These are phyloP conservation scores for Phytophthora ohioensis DNA, from an alignment of 352 stramenopile species.

Conservation along the genomic window DNA sequence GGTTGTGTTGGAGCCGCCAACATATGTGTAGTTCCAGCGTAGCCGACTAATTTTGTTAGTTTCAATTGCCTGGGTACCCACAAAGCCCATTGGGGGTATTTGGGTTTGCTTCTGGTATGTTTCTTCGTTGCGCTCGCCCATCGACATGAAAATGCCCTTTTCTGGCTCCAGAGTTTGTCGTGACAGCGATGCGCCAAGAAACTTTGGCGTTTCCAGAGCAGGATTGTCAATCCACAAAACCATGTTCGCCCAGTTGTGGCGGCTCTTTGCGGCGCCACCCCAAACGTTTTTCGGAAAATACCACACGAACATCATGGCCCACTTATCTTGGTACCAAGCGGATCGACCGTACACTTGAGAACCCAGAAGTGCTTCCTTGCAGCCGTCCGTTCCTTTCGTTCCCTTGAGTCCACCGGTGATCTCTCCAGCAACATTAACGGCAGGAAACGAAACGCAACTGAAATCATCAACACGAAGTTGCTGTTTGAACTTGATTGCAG, in stretches of 20 bases:
- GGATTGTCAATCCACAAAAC: conserved; percentile 18
- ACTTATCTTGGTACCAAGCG: background rate
- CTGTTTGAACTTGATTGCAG: background rate
- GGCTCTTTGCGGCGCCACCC: background rate
- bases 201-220: background rate
- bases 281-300: conserved; percentile 13
- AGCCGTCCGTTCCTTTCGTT: background rate
- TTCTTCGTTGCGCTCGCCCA: background rate
- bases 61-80: background rate
- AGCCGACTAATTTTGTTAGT: background rate
- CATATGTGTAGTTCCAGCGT: background rate
- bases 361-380: background rate
- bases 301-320: conserved; percentile 14
- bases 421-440: background rate
- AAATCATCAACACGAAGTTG: background rate
- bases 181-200: conserved; percentile 1
- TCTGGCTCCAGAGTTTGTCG: background rate
- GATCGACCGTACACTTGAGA: background rate
- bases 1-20: background rate
- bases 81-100: background rate
- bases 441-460: background rate
- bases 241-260: conserved; percentile 5
- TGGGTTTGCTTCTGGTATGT: background rate
- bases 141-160: no score
- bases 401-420: background rate